These are phyloP conservation scores for Phymatotrichopsis omnivora DNA, from an alignment of 2,329 filamentous ascomycete species.

Conservation along the genomic window DNA sequence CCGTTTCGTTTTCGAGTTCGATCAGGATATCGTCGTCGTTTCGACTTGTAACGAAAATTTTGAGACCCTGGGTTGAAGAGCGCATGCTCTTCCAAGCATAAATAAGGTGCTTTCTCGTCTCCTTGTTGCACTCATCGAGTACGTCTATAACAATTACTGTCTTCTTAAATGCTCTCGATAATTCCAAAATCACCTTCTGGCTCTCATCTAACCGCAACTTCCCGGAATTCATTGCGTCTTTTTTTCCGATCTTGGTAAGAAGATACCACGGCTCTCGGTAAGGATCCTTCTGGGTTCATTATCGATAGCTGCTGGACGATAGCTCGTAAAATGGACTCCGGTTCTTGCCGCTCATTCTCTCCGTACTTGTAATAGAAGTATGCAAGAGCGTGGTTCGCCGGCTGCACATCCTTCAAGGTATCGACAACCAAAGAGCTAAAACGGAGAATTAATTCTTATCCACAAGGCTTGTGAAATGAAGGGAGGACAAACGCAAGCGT, in stretches of 20 bases:
- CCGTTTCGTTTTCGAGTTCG: slow-evolving; percentile 3
- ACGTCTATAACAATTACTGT: slow-evolving; percentile 19
- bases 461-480: no score
- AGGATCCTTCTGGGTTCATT: neutral
- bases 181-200: slow-evolving; percentile 2
- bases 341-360: slow-evolving; percentile 25
- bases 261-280: slow-evolving; percentile 21
- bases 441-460: no score
- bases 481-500: slow-evolving; percentile 34
- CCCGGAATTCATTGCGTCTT: neutral
- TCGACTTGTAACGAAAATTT: slow-evolving; percentile 17
- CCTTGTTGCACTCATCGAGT: slow-evolving; percentile 13
- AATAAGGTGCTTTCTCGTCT: slow-evolving; percentile 1
- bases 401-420: slow-evolving; percentile 21
- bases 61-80: slow-evolving; percentile 2
- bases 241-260: slow-evolving; percentile 5
- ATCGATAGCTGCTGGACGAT: slow-evolving; percentile 26
- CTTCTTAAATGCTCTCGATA: slow-evolving; percentile 4
- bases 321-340: slow-evolving; percentile 33
- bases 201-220: neutral
- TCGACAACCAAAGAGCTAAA: slow-evolving; percentile 10
- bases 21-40: slow-evolving; percentile 15
- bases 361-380: slow-evolving; percentile 35
- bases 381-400: slow-evolving; percentile 30
- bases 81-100: slow-evolving; percentile 8